Conservation (phyloP, 495 filamentous ascomycete genomes). For the Lophiostoma macrostomum region DNA sequence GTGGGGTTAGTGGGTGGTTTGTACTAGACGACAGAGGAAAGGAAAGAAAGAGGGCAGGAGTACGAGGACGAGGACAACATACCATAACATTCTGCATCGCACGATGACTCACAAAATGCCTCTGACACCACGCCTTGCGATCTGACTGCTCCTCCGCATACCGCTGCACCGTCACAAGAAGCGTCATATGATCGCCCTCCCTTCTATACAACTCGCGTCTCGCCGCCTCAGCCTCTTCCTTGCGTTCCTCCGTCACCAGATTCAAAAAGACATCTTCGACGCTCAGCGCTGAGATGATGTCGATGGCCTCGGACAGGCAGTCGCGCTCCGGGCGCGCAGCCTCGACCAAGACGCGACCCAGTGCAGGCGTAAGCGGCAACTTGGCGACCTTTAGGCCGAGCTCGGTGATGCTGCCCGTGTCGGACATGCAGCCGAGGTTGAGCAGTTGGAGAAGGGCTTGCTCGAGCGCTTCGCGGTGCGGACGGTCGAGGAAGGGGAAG, state of each 20-base stretch:
- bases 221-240: conserved; percentile 69
- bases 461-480: conserved; percentile 70
- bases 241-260: conserved; percentile 73
- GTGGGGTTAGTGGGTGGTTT: no score
- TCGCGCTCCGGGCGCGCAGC: conserved; percentile 65
- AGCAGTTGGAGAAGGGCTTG: conserved; percentile 82
- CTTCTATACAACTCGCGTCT: conserved; percentile 71
- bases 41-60: no score
- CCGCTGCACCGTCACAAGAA: conserved; percentile 75
- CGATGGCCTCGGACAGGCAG: conserved; percentile 80
- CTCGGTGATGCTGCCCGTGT: conserved; percentile 68
- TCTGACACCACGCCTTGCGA: conserved; percentile 72
- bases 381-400: conserved; percentile 73
- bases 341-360: conserved; percentile 79
- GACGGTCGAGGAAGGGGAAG: conserved; percentile 84
- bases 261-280: conserved; percentile 87
- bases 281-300: conserved; percentile 85
- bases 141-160: conserved; percentile 75
- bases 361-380: conserved; percentile 76
- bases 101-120: conserved; percentile 71
- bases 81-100: conserved; percentile 79
- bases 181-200: conserved; percentile 87
- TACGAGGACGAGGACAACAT: conserved; percentile 44
- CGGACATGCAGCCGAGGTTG: conserved; percentile 70
- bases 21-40: no score